Conservation (phyloP, 306 rosid genomes). For the Spatholobus suberectus region DNA sequence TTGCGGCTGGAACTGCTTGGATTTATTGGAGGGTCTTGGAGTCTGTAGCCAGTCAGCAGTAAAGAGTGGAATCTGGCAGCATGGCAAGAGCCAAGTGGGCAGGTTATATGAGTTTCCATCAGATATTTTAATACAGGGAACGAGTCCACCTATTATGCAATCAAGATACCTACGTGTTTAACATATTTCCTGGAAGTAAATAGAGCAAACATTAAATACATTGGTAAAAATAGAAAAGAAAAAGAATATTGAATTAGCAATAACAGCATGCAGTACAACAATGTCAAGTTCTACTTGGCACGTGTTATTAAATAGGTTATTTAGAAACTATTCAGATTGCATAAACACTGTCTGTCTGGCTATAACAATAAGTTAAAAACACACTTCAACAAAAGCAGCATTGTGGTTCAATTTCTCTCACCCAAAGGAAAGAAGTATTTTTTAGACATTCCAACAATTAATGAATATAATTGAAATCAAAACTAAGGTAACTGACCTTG, state of each 20-base stretch:
- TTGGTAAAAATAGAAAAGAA: background rate
- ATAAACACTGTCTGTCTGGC: background rate
- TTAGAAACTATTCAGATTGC: background rate
- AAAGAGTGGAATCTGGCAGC: background rate
- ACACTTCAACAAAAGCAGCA: background rate
- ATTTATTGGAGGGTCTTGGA: conserved; percentile 11
- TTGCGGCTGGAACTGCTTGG: background rate
- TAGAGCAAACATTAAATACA: background rate
- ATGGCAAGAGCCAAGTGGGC: background rate
- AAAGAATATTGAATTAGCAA: background rate
- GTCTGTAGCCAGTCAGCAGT: conserved; percentile 27
- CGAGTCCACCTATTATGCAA: background rate
- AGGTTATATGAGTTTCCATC: background rate
- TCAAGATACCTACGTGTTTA: background rate
- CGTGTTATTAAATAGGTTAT: background rate
- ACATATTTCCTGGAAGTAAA: background rate
- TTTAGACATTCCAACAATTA: conserved; percentile 16
- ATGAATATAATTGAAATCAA: background rate
- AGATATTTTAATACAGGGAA: background rate
- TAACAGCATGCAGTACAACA: background rate
- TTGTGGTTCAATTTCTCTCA: background rate
- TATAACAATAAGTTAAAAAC: background rate
- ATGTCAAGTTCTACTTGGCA: background rate
- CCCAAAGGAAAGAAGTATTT: background rate
- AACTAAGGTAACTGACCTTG: conserved; percentile 20